A percentile compares a stretch with the other conserved stretches of the same genome.
These are phyloP conservation scores for Talaromyces sp. DNA, from an alignment of 2,329 filamentous ascomycete genomes.

Conservation along the genomic window DNA sequence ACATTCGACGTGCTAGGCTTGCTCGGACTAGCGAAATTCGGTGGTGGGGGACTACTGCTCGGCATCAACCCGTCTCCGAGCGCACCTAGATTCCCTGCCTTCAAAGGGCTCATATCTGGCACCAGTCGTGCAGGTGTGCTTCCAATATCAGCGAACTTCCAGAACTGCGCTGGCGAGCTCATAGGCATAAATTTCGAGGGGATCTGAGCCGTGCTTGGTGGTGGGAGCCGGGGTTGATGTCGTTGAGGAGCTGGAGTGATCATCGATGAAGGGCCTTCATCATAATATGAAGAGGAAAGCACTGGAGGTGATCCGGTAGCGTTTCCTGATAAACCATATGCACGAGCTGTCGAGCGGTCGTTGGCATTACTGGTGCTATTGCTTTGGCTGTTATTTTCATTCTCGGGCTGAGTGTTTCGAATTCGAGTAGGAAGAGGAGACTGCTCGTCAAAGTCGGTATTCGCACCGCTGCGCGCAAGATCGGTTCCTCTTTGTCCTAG, in stretches of 20 bases:
- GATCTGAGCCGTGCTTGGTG: slow-evolving; percentile 50
- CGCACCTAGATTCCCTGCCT: slow-evolving; percentile 36
- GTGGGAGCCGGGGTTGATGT: slow-evolving; percentile 49
- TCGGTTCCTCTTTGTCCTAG: slow-evolving; percentile 33
- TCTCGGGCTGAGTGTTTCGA: slow-evolving; percentile 22
- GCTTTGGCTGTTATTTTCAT: slow-evolving; percentile 23
- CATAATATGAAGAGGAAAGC: slow-evolving; percentile 50
- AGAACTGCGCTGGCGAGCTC: slow-evolving; percentile 52
- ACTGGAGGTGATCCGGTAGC: slow-evolving; percentile 46
- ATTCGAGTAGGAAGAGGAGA: slow-evolving; percentile 42
- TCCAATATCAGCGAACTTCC: slow-evolving; percentile 50
- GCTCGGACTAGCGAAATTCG: slow-evolving; percentile 46
- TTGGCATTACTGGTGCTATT: slow-evolving; percentile 25
- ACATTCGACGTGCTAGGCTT: slow-evolving; percentile 41
- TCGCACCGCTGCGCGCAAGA: slow-evolving; percentile 33
- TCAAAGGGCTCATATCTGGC: slow-evolving; percentile 49
- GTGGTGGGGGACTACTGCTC: slow-evolving; percentile 50
- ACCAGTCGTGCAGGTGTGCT: slow-evolving; percentile 45
- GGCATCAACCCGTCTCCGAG: slow-evolving; percentile 41
- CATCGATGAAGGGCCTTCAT: slow-evolving; percentile 48
- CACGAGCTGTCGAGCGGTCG: slow-evolving; percentile 27
- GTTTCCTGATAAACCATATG: slow-evolving; percentile 43
- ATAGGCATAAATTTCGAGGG: slow-evolving; percentile 54
- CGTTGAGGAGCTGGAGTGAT: slow-evolving; percentile 51
- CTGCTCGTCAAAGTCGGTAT: slow-evolving; percentile 42